Evolutionary conservation across 805 yeast species (phyloP), one percentile per base, ranked within the genome.

Genomic region (Lipomyces starkeyi): DNA sequence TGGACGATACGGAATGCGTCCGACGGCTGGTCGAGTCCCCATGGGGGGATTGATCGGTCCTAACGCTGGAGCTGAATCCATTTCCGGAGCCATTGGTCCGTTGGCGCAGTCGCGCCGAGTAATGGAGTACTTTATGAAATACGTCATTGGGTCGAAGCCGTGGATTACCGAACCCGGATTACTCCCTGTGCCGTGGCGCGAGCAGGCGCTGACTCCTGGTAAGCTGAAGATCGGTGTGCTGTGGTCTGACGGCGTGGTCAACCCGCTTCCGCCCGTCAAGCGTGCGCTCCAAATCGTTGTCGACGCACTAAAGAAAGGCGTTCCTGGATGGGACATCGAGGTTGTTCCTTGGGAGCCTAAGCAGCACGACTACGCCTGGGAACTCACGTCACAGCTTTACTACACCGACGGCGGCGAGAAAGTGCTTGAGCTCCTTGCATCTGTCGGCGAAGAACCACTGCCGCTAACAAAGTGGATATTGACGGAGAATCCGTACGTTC

Each of bases 381-480:
- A 62, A 11, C 67, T 74, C 59, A 75, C 76, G 40, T 66, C 72
- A 13, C 58, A 69, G 29, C 68, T 88, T 78, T 91, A 88, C 78
- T 80, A 82, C 13, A 83, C 87, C 72, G 96, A 91, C 77, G 94
- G 94, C 60, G 90, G 89, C 76, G 77, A 79, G 69, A 84, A 82
- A 66, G 88, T 87, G 74, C 80, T 83, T 61, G 82, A 81, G 59
- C 76, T 85, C 73, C 76, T 90, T 68, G 78, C 80, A 22, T 83
- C 79, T 3, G 86, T 90, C 14, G 93, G 94, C 57, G 94, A 91
- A 76, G 93, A 93, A 47, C 77, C 88, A 66, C 76, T 80, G 17
- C 87, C 87, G 68, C 83, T 89, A 73, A 87, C 91, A 53, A 83
- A 86, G 17, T 79, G 81, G 67, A 75, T 84, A 14, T 79, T 84